Percentiles rank a stretch among this genome's conserved stretches.
phyloP scores from a whole-genome alignment of 192 early-diverging fungal species.

The Umbelopsis isabellina region DNA sequence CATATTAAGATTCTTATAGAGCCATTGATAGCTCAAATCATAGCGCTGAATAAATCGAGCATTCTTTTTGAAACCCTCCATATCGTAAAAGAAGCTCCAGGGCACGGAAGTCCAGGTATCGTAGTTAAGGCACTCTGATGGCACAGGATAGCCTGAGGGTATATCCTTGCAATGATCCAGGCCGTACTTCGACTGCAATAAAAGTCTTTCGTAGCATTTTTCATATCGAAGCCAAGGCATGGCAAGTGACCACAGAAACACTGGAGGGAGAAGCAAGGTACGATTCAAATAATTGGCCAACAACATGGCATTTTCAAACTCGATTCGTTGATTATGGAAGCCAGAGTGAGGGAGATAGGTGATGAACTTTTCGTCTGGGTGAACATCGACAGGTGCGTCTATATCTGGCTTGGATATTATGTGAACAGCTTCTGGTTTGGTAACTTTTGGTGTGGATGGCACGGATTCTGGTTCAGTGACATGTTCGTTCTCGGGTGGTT shows the following conservation, averaged over 20 bases:
- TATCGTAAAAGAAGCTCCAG: slow-evolving; percentile 60
- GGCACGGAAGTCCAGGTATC: slow-evolving; percentile 56
- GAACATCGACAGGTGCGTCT: not conserved
- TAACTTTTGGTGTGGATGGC: not conserved
- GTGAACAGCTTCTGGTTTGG: not conserved
- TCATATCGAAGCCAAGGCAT: slow-evolving; percentile 54
- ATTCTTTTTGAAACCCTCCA: slow-evolving; percentile 40
- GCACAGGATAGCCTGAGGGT: slow-evolving; percentile 42
- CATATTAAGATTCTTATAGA: slow-evolving; percentile 46
- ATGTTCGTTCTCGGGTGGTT: not conserved
- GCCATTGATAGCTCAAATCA: slow-evolving; percentile 57
- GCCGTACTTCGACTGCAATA: slow-evolving; percentile 56
- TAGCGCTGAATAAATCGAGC: slow-evolving; percentile 44
- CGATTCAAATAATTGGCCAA: slow-evolving; percentile 58
- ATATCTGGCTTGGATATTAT: not conserved
- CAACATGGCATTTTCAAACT: slow-evolving; percentile 53
- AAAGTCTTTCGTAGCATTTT: slow-evolving; percentile 51
- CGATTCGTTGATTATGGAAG: slow-evolving; percentile 47
- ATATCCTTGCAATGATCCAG: slow-evolving; percentile 52
- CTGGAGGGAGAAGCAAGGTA: slow-evolving; percentile 53
- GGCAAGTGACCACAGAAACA: slow-evolving; percentile 52
- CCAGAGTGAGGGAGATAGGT: slow-evolving; percentile 46
- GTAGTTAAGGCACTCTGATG: slow-evolving; percentile 60
- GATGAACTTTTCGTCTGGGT: slow-evolving; percentile 34
- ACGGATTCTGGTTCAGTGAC: not conserved